Evolutionary conservation across 306 rosid species (phyloP).

Genomic region (Acacia crassicarpa): DNA sequence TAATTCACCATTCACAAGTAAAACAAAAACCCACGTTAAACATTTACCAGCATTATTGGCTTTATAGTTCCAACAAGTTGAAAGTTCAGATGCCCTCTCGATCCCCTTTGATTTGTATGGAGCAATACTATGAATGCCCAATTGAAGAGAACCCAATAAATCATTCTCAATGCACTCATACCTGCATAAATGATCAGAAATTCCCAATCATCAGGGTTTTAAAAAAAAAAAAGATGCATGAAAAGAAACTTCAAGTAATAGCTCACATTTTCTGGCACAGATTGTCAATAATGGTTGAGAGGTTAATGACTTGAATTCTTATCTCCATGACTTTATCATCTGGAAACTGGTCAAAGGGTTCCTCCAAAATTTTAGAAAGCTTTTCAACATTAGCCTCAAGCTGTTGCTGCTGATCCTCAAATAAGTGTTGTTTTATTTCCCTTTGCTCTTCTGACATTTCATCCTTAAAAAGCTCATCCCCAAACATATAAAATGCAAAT

Average conservation of each 20-base stretch:
- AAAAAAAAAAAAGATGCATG: background rate
- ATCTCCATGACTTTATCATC: constrained; percentile 72
- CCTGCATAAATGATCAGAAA: constrained; percentile 55
- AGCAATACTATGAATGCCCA: constrained; percentile 75
- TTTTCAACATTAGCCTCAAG: constrained; percentile 94
- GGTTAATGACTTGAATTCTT: constrained; percentile 83
- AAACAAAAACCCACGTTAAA: constrained; percentile 40
- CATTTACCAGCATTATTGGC: constrained; percentile 50
- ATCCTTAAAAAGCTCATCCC: constrained; percentile 92
- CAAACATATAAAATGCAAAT: constrained; percentile 98
- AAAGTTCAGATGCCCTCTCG: constrained; percentile 89
- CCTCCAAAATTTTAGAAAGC: constrained; percentile 86
- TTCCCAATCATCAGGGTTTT: constrained; percentile 20
- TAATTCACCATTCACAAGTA: constrained; percentile 40
- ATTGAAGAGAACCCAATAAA: constrained; percentile 73
- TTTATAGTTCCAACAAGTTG: constrained; percentile 58
- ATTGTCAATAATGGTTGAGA: constrained; percentile 64
- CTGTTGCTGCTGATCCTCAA: constrained; percentile 99
- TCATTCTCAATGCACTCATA: constrained; percentile 98
- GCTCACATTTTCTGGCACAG: constrained; percentile 89
- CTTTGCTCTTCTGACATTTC: constrained; percentile 75
- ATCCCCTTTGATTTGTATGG: constrained; percentile 96
- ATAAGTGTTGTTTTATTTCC: constrained; percentile 84
- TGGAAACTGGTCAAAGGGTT: constrained; percentile 66
- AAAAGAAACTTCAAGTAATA: constrained; percentile 14